A percentile compares a stretch with the other conserved stretches of the same genome.
These are phyloP conservation scores for Botrytis elliptica DNA, from an alignment of 2,329 filamentous ascomycete genomes.

Conservation along the genomic window DNA sequence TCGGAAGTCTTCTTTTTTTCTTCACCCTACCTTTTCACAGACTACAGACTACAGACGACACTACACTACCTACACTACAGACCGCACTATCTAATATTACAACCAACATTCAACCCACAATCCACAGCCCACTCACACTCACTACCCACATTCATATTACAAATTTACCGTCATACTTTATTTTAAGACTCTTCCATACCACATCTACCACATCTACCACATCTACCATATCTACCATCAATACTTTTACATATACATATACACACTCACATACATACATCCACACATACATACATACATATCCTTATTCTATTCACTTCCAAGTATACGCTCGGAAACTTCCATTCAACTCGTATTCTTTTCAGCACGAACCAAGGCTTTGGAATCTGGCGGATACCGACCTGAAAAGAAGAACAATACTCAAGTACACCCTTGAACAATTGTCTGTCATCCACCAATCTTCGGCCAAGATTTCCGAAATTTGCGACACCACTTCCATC, in stretches of 20 bases:
- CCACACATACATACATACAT: background rate
- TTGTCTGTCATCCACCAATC: conserved; percentile 10
- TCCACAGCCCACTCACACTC: background rate
- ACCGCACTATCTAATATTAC: background rate
- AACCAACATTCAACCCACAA: background rate
- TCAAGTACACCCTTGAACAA: conserved; percentile 11
- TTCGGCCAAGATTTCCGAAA: conserved; percentile 20
- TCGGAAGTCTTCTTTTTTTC: background rate
- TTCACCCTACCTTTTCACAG: background rate
- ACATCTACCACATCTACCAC: too few relatives aligned
- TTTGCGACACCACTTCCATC: conserved; percentile 16
- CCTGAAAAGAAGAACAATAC: background rate
- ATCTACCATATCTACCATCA: too few relatives aligned
- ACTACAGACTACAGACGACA: background rate
- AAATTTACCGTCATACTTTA: conserved; percentile 3
- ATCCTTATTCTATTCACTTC: background rate
- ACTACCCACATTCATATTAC: background rate
- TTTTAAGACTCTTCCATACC: background rate
- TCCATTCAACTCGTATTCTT: background rate
- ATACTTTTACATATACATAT: background rate
- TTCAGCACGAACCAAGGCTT: conserved; percentile 7
- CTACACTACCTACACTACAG: background rate
- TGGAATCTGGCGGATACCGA: conserved; percentile 1
- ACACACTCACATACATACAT: too few relatives aligned
- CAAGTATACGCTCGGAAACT: background rate